Conservation (phyloP, 176 grass and related monocot genomes). For the Thinopyrum elongatum region DNA sequence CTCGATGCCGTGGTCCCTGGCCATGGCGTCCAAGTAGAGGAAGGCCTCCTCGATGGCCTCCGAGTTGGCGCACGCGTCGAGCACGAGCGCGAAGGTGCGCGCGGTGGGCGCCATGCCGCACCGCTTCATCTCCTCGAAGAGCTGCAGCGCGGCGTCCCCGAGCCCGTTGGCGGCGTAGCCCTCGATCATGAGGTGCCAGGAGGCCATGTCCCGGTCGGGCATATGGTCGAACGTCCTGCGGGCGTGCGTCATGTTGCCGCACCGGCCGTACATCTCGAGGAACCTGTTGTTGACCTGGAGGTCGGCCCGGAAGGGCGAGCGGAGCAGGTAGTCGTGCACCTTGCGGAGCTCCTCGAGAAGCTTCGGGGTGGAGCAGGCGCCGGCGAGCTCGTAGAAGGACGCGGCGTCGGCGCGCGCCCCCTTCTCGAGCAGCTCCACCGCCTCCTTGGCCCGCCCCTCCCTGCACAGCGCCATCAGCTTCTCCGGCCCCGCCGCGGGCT, state of each 20-base stretch:
- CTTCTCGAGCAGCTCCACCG: conserved; percentile 65
- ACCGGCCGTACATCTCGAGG: conserved; percentile 68
- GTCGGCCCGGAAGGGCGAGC: conserved; percentile 68
- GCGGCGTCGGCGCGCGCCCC: conserved; percentile 46
- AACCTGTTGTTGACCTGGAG: conserved; percentile 65
- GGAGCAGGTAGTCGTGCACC: conserved; percentile 83
- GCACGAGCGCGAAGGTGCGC: conserved; percentile 52
- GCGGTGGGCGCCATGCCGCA: conserved; percentile 34
- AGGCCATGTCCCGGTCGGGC: conserved; percentile 74
- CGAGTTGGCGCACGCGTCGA: conserved; percentile 69
- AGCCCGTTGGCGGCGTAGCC: conserved; percentile 64
- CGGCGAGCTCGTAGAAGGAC: conserved; percentile 56
- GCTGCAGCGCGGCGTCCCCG: conserved; percentile 59
- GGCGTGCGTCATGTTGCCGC: conserved; percentile 58
- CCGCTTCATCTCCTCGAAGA: conserved; percentile 71
- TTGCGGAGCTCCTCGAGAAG: conserved; percentile 69
- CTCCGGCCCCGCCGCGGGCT: conserved; percentile 18
- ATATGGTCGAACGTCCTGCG: conserved; percentile 82
- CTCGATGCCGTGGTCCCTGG: conserved; percentile 55
- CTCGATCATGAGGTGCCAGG: conserved; percentile 83
- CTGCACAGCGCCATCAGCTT: conserved; percentile 49
- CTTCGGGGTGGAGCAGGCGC: conserved; percentile 53
- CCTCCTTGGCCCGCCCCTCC: conserved; percentile 68
- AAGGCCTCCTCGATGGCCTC: conserved; percentile 87
- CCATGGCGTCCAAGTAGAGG: conserved; percentile 78